These are phyloP conservation scores for Coprinopsis sp. DNA, from an alignment of 768 basidiomycete species.

Conservation along the genomic window DNA sequence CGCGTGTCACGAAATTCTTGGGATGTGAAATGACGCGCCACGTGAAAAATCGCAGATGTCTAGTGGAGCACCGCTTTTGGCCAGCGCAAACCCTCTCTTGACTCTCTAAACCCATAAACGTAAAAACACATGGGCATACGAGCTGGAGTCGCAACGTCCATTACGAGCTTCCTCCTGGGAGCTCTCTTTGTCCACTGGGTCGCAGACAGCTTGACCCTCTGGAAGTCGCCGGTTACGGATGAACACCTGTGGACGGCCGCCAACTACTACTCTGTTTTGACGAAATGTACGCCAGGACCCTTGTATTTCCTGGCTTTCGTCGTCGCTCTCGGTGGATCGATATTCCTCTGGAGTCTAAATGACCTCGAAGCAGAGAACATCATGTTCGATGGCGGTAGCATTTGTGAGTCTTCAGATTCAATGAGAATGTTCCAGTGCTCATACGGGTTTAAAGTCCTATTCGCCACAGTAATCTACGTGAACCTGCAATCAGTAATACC, in stretches of 20 bases:
- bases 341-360: conserved; percentile 73
- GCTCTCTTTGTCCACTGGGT: conserved; percentile 88
- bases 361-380: conserved; percentile 78
- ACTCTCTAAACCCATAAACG: too few relatives aligned
- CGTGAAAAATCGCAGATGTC: too few relatives aligned
- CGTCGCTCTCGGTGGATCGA: conserved; percentile 54
- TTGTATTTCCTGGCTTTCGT: conserved; percentile 56
- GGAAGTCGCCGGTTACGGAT: conserved; percentile 86
- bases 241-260: conserved; percentile 80
- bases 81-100: conserved; percentile 15
- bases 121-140: conserved; percentile 81
- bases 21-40: too few relatives aligned
- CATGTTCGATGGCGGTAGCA: conserved; percentile 90
- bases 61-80: too few relatives aligned
- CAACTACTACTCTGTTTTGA: conserved; percentile 73
- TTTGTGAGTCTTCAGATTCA: conserved; percentile 52
- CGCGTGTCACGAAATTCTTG: too few relatives aligned
- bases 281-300: conserved; percentile 55
- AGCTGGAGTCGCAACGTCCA: conserved; percentile 67
- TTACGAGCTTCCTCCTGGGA: conserved; percentile 78
- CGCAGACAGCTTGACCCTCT: conserved; percentile 85
- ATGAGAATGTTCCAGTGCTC: conserved; percentile 1
- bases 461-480: conserved; percentile 63
- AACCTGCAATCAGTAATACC: conserved; percentile 77
- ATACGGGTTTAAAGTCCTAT: conserved; percentile 53